phyloP scores from a whole-genome alignment of 441 rosid genomes.

The Erodium trifolium region DNA sequence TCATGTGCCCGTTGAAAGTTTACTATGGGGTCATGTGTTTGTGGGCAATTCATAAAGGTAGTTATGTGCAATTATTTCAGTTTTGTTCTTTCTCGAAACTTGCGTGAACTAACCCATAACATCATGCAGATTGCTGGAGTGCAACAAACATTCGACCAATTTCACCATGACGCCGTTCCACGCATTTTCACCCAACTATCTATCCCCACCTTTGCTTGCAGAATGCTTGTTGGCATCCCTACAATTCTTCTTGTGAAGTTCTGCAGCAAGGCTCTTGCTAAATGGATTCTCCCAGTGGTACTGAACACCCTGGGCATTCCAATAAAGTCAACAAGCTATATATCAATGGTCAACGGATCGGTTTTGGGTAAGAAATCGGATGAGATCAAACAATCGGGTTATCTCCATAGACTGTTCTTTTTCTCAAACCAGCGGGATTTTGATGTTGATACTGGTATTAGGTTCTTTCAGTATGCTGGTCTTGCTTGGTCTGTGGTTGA shows the following conservation, averaged over 20 bases:
- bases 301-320: conserved; percentile 66
- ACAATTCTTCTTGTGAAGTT: conserved; percentile 75
- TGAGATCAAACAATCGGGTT: conserved; percentile 45
- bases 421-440: conserved; percentile 42
- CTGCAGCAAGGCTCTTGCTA: conserved; percentile 83
- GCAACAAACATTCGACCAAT: conserved; percentile 80
- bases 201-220: conserved; percentile 33
- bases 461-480: conserved; percentile 79
- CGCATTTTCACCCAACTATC: conserved; percentile 50
- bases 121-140: conserved; percentile 64
- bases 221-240: conserved; percentile 68
- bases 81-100: not conserved
- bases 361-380: conserved; percentile 33
- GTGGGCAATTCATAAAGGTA: too few relatives aligned
- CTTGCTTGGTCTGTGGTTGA: conserved; percentile 95
- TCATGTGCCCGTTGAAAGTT: too few relatives aligned
- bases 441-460: conserved; percentile 87
- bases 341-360: conserved; percentile 49
- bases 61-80: too few relatives aligned
- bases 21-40: too few relatives aligned
- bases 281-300: conserved; percentile 71
- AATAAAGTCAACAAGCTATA: conserved; percentile 52
- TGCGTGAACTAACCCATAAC: not conserved
- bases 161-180: conserved; percentile 77
- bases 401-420: conserved; percentile 40